Evolutionary conservation across 495 filamentous ascomycete species (phyloP).

Genomic region (Penicillium simplicissimum): DNA sequence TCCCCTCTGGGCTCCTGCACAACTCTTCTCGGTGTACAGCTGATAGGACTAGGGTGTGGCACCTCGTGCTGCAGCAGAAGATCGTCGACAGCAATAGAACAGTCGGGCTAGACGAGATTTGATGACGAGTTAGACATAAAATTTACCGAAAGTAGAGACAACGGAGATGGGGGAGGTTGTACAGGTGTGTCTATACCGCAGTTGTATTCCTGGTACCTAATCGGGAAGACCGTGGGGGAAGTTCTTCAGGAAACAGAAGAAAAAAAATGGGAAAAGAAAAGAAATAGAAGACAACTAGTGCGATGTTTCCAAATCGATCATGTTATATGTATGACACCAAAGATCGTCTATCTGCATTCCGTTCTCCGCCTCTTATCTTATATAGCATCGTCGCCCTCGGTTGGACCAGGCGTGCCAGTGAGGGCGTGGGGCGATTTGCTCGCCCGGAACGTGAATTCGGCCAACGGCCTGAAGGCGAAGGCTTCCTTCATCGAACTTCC

Average conservation of each 20-base stretch:
- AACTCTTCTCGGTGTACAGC: neutral
- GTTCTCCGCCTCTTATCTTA: neutral
- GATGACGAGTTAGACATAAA: neutral
- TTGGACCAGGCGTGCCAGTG: neutral
- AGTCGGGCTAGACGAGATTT: neutral
- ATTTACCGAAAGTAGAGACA: neutral
- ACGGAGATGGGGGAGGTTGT: neutral
- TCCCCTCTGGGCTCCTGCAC: conserved; percentile 1
- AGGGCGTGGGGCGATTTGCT: neutral
- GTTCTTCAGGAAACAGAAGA: neutral
- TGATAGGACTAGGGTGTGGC: neutral
- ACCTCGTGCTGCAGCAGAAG: neutral
- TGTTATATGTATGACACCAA: neutral
- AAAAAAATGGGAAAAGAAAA: conserved; percentile 11
- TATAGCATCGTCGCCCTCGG: conserved; percentile 3
- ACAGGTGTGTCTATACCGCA: neutral
- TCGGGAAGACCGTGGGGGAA: neutral
- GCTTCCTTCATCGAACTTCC: neutral
- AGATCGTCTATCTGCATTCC: neutral
- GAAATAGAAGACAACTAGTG: neutral
- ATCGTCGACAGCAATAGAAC: neutral
- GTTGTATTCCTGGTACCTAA: no score
- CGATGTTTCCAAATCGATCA: neutral
- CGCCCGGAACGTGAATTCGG: conserved; percentile 11
- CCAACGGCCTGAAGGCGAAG: neutral